Evolutionary conservation across 306 rosid species (phyloP).

Genomic region (Malus asiatica): DNA sequence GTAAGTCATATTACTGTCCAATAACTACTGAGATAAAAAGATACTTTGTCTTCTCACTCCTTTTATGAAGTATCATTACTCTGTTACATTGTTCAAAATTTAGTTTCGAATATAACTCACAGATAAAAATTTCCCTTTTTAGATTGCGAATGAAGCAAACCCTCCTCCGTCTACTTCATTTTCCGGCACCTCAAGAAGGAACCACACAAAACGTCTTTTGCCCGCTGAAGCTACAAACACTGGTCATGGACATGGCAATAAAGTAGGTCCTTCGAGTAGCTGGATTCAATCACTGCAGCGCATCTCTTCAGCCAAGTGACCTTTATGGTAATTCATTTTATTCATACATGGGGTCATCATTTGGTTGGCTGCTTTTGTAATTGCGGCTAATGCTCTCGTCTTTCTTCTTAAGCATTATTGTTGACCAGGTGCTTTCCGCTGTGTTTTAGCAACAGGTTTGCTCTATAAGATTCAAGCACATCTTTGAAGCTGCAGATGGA

Average conservation of each 20-base stretch:
- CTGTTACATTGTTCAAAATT: not conserved
- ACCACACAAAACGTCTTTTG: conserved; percentile 38
- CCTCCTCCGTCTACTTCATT: conserved; percentile 54
- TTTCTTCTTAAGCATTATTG: not conserved
- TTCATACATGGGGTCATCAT: conserved; percentile 3
- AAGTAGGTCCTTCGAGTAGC: conserved; percentile 78
- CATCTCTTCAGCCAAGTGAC: conserved; percentile 66
- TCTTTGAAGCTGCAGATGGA: conserved; percentile 33
- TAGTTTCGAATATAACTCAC: not conserved
- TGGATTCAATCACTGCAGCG: conserved; percentile 85
- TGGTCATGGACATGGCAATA: conserved; percentile 46
- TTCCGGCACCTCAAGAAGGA: conserved; percentile 58
- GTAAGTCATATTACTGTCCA: conserved; percentile 32
- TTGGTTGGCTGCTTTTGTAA: conserved; percentile 5
- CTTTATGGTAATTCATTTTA: conserved; percentile 34
- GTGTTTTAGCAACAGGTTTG: conserved; percentile 36
- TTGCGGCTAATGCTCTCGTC: not conserved
- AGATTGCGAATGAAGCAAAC: conserved; percentile 54
- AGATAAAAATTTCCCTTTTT: conserved; percentile 15
- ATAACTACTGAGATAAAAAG: not conserved
- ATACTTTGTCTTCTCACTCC: too few relatives aligned
- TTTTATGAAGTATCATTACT: not conserved
- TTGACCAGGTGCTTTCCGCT: conserved; percentile 20
- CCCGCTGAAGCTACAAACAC: conserved; percentile 52
- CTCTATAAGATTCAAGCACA: conserved; percentile 26